Conservation (phyloP, 768 basidiomycete species). For the Collybia mongolica region DNA sequence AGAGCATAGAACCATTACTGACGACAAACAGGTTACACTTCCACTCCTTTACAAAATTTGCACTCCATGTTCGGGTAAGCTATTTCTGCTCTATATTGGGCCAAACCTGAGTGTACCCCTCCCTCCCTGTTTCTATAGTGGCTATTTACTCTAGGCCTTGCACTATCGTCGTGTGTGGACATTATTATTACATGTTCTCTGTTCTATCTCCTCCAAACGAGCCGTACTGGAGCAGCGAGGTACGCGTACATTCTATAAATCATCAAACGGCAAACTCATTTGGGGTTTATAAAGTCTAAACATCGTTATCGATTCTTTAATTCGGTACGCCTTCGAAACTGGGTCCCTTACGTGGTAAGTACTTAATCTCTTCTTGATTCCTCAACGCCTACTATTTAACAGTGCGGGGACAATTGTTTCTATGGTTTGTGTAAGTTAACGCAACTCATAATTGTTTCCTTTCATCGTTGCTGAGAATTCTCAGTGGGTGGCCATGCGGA, state of each 20-base stretch:
- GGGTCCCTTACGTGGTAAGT: conserved; percentile 47
- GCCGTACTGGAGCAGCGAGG: conserved; percentile 36
- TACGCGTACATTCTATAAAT: conserved; percentile 14
- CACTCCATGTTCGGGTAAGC: conserved; percentile 1
- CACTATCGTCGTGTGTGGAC: conserved; percentile 47
- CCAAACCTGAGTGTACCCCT: neutral
- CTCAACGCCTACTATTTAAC: neutral
- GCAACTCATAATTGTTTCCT: no score
- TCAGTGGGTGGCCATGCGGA: conserved; percentile 4
- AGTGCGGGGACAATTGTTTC: conserved; percentile 9
- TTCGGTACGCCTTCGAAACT: conserved; percentile 52
- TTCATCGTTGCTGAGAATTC: neutral
- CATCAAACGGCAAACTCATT: neutral
- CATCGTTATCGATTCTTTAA: conserved; percentile 42
- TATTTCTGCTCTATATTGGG: neutral
- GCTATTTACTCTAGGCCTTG: conserved; percentile 53
- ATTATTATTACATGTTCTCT: conserved; percentile 47
- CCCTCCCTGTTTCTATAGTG: conserved; percentile 30
- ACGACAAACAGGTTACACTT: conserved; percentile 17
- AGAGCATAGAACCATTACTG: neutral
- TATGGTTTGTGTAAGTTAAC: conserved; percentile 7
- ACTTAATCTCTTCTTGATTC: neutral
- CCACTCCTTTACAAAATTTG: neutral
- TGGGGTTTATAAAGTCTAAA: conserved; percentile 33
- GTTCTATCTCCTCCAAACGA: conserved; percentile 39